Conservation (phyloP, 2,329 filamentous ascomycete genomes). For the Teratosphaeriaceae sp. region DNA sequence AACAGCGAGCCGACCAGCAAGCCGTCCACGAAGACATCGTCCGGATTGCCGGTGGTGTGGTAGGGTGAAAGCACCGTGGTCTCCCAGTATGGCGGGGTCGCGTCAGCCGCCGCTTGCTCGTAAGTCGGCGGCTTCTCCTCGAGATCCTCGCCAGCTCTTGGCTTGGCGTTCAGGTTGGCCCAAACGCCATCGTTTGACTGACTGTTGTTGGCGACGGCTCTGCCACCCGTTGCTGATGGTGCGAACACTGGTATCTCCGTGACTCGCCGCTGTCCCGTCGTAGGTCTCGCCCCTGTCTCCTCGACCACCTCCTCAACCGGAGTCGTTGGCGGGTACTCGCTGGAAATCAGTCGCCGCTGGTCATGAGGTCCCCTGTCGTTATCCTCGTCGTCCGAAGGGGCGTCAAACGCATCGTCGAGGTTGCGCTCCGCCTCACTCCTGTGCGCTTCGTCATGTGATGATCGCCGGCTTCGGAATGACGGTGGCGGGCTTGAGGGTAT, state of each 20-base stretch:
- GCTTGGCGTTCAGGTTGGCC: slow-evolving; percentile 88
- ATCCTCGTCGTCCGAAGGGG: slow-evolving; percentile 56
- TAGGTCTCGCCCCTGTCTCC: slow-evolving; percentile 4
- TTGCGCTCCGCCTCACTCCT: slow-evolving; percentile 61
- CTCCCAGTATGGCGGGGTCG: slow-evolving; percentile 97
- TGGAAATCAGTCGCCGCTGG: slow-evolving; percentile 77
- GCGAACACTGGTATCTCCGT: slow-evolving; percentile 50
- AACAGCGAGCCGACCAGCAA: slow-evolving; percentile 86
- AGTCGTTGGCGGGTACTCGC: no score
- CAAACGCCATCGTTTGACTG: slow-evolving; percentile 81
- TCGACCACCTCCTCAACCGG: background rate
- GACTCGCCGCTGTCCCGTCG: slow-evolving; percentile 29
- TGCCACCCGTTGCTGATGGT: slow-evolving; percentile 32
- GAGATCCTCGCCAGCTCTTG: slow-evolving; percentile 70
- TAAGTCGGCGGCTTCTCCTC: slow-evolving; percentile 97
- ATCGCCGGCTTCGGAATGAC: slow-evolving; percentile 76
- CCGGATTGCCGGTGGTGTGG: slow-evolving; percentile 73
- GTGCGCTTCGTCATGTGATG: slow-evolving; percentile 45
- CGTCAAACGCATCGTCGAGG: slow-evolving; percentile 88
- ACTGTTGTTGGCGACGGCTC: slow-evolving; percentile 64
- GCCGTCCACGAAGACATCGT: slow-evolving; percentile 96
- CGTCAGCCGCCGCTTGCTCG: slow-evolving; percentile 94
- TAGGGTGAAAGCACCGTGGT: slow-evolving; percentile 95
- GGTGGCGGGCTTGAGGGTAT: slow-evolving; percentile 52
- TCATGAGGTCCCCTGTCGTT: slow-evolving; percentile 70